Evolutionary conservation across 371 early-diverging fungal genomes (phyloP), one percentile per base, ranked within the genome.

Genomic region (Haplosporangium sp.): DNA sequence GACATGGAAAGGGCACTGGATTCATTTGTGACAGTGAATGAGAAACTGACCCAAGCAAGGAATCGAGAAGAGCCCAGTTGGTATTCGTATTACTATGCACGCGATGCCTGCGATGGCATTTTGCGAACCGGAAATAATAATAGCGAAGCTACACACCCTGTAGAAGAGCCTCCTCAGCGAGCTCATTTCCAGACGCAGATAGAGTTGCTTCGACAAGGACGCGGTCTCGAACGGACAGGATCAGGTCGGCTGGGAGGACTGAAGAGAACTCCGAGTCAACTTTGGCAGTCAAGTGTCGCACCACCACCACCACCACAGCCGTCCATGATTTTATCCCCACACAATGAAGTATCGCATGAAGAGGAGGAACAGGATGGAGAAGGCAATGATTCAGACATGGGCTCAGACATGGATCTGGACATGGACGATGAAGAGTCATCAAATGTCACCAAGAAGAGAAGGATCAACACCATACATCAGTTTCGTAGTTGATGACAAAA

Each of bases 11-110:
- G 16, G 11, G 37, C 62, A 0, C 20, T 77, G 23, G 20, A 11
- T 8, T 47, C 23, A 18, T 77, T 55, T 54, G 62, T 46, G 53
- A 16, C 38, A 0, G 21, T 23, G 9, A 64, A 46, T 42, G 0
- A 42, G 37, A 43, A 58, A 23, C 20, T 71, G 10, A n/a, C 37
- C 0, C 55, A 62, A 6, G 63, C 50, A 11, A 45, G 45, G 48
- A 67, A 55, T 21, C 52, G 47, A 43, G 67, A 64, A 36, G 70
- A 60, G 36, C 77, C 77, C 2, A 71, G 68, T 20, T 77, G 77
- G 77, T 77, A 56, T 50, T 55, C 72, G 16, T 77, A 63, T 45
- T 77, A 75, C 47, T 75, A 64, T 29, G 42, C 66, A 2, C 69
- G 64, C 9, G 70, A 75, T 18, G 65, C 64, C 5, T 74, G 68